Base-by-base conservation (phyloP, 2,329 filamentous ascomycete species). In the Corynespora cassiicola region DNA sequence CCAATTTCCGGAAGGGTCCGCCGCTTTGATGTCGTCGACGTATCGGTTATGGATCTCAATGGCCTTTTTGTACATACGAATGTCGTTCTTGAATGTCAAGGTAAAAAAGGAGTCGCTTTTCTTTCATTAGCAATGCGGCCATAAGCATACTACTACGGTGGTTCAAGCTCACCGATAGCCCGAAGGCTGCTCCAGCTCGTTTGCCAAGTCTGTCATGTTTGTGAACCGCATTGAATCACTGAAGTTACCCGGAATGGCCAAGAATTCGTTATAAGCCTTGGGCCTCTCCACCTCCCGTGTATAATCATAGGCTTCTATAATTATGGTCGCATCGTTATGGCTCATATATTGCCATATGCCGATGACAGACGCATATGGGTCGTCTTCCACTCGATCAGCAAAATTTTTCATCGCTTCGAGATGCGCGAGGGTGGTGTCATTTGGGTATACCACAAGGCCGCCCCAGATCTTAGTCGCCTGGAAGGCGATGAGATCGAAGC, bases 1-100 rank as follows among this genome's bases (percentile, higher is more conserved):
- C 49, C 66, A 68, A 31, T 69, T 58, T 14, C 56, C 58, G 22
- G 54, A 54, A 1, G 55, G 54, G 1, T 57, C 52, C 26, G 50
- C 42, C 7, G 44, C 52, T 26, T 63, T 63, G 34, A 67, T 41
- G 23, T 54, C 60, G 18, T 54, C 56, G 27, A 71, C 59, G 40
- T 74, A 63, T 9, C 65, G 61, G 27, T 62, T 52, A 51, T 75
- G 72, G 36, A 73, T 65, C 37, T 63, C 64, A 25, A 69, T 61
- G 6, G 68, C 68, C 28, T 68, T 57, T 15, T 52, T 52, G 48
- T 73, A 63, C 10, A 73, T 54, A 9, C 46, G 61, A 40, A 54
- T 41, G 23, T 68, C 64, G 26, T 66, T 65, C n/a, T 50, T 50
- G 22, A 68, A 58, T 2, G 58, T 64, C 4, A 63, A 49, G 10